Conservation (phyloP, 2,329 filamentous ascomycete species). For the Venturiaceae sp. region DNA sequence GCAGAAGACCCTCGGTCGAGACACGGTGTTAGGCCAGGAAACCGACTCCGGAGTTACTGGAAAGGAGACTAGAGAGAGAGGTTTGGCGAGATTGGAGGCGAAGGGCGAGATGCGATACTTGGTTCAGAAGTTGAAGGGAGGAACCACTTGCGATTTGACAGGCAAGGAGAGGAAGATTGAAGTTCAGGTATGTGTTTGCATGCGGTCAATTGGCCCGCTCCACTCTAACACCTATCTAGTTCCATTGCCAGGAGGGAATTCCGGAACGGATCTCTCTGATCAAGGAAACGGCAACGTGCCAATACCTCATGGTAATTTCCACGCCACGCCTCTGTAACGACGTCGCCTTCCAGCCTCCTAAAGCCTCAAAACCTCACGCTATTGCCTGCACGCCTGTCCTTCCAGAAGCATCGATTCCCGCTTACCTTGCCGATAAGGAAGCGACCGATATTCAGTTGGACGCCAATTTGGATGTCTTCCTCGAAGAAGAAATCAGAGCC, state of each 20-base stretch:
- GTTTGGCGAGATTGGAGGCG: constrained; percentile 59
- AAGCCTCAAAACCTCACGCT: constrained; percentile 63
- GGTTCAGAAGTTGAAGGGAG: constrained; percentile 69
- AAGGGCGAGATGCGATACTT: constrained; percentile 80
- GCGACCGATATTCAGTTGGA: neutral
- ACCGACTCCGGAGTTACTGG: constrained; percentile 2
- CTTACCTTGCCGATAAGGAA: constrained; percentile 25
- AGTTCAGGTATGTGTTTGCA: constrained; percentile 45
- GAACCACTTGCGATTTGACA: constrained; percentile 80
- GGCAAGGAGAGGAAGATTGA: constrained; percentile 74
- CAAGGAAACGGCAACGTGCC: constrained; percentile 84
- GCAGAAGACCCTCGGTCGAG: constrained; percentile 15
- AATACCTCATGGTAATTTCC: constrained; percentile 88
- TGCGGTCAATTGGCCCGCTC: neutral
- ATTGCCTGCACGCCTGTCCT: constrained; percentile 71
- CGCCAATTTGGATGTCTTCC: constrained; percentile 1
- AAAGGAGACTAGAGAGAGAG: constrained; percentile 16
- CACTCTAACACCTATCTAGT: constrained; percentile 27
- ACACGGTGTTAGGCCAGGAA: neutral
- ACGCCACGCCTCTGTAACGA: constrained; percentile 83
- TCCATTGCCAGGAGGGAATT: constrained; percentile 67
- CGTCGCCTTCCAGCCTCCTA: constrained; percentile 73
- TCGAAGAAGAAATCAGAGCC: constrained; percentile 19
- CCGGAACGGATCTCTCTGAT: constrained; percentile 79
- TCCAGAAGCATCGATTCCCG: constrained; percentile 40